Evolutionary conservation across 2,329 filamentous ascomycete species (phyloP).

Genomic region (Tympanopsis confertula): DNA sequence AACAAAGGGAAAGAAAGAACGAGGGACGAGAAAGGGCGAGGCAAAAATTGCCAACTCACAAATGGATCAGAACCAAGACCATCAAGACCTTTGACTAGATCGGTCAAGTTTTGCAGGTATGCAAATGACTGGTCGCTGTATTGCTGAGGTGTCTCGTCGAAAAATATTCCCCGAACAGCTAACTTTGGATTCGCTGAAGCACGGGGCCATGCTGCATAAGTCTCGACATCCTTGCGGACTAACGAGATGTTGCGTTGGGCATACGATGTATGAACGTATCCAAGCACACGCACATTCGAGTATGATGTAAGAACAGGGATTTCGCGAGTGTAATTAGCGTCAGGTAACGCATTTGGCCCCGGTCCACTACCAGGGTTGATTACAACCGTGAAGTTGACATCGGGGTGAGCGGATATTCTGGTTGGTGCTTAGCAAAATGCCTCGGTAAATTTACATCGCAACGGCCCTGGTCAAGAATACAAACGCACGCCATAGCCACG

Average conservation of each 20-base stretch:
- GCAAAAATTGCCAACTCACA: too few species aligned
- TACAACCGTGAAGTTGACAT: conserved; percentile 29
- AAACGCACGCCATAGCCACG: too few species aligned
- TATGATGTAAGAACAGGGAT: conserved; percentile 23
- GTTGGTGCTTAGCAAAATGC: too few species aligned
- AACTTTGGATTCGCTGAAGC: conserved; percentile 20
- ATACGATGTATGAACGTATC: conserved; percentile 31
- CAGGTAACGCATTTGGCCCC: conserved; percentile 24
- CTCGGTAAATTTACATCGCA: too few species aligned
- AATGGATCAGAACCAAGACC: conserved; percentile 21
- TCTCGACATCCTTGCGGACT: conserved; percentile 23
- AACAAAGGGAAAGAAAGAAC: too few species aligned
- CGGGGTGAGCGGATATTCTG: conserved; percentile 22
- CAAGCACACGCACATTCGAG: conserved; percentile 28
- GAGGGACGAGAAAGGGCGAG: too few species aligned
- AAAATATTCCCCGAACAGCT: conserved; percentile 30
- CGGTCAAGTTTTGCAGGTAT: conserved; percentile 19
- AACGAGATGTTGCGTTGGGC: conserved; percentile 19
- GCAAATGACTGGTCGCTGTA: conserved; percentile 15
- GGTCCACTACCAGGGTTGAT: conserved; percentile 31
- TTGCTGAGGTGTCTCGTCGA: conserved; percentile 29
- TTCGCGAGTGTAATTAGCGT: conserved; percentile 27
- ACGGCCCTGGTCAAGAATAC: too few species aligned
- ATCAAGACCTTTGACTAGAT: conserved; percentile 14
- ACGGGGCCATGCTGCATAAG: conserved; percentile 27